phyloP scores from a whole-genome alignment of 768 basidiomycete genomes.

The Collybia nuda region DNA sequence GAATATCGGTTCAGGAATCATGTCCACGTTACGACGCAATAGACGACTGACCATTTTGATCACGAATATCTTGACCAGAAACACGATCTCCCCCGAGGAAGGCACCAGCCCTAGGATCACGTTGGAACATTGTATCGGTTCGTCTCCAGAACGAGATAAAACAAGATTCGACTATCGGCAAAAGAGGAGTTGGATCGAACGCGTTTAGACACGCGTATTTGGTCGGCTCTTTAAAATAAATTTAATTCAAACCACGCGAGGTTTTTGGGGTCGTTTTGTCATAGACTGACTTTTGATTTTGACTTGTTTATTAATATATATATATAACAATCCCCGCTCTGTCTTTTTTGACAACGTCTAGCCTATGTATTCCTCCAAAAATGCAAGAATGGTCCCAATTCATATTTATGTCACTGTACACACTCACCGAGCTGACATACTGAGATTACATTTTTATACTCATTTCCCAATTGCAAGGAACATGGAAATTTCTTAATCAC shows the following conservation, averaged over 20 bases:
- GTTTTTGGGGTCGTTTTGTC: no score
- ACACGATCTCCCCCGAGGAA: slow-evolving; percentile 94
- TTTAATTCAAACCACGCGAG: neutral
- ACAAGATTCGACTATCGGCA: slow-evolving; percentile 4
- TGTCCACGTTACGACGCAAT: neutral
- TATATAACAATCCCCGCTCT: no score
- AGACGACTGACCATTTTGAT: slow-evolving; percentile 83
- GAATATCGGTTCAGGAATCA: slow-evolving; percentile 13
- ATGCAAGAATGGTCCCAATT: no score
- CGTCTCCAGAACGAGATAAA: slow-evolving; percentile 5
- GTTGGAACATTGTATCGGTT: slow-evolving; percentile 68
- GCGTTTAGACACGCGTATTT: slow-evolving; percentile 24
- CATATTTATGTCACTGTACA: no score
- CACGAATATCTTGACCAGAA: slow-evolving; percentile 92
- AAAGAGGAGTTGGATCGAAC: slow-evolving; percentile 12
- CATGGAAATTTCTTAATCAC: neutral
- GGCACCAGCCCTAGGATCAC: slow-evolving; percentile 87
- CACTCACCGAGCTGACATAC: no score
- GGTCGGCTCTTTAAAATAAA: slow-evolving; percentile 19
- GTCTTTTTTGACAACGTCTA: no score
- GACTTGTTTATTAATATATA: no score
- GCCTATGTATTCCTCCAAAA: no score
- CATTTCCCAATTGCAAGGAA: no score
- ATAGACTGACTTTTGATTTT: no score
- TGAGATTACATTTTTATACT: no score